A percentile compares a stretch with the other conserved stretches of the same genome.
phyloP scores from a whole-genome alignment of 768 basidiomycete genomes.

The Suillus brevipes region DNA sequence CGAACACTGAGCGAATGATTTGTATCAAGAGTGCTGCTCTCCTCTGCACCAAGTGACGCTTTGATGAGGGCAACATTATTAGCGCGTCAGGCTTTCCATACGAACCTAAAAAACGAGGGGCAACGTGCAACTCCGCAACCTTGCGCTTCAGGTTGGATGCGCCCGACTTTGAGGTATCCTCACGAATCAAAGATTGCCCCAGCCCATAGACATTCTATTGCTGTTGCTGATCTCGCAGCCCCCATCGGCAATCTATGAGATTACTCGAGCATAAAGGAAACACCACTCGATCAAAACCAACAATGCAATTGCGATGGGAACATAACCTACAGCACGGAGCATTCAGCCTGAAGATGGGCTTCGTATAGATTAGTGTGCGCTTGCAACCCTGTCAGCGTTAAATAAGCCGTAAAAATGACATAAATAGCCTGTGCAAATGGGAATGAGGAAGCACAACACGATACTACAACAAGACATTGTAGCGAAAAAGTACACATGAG shows the following conservation, averaged over 20 bases:
- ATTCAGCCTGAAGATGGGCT: neutral
- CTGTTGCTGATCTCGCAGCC: neutral
- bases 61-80: neutral
- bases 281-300: neutral
- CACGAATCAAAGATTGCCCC: neutral
- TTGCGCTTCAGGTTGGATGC: too few relatives aligned
- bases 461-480: constrained; percentile 1
- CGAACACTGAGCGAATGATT: neutral
- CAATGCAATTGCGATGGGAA: neutral
- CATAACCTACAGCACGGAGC: neutral
- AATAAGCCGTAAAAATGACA: neutral
- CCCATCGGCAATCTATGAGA: neutral
- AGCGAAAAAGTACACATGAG: neutral
- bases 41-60: neutral
- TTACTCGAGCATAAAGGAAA: neutral
- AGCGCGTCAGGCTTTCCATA: neutral
- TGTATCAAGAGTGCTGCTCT: neutral
- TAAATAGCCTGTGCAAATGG: neutral
- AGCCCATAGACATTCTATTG: neutral
- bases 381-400: neutral
- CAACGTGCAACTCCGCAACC: too few relatives aligned
- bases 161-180: neutral
- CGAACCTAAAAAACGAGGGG: too few relatives aligned
- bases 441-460: neutral
- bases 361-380: neutral